Evolutionary conservation across 371 early-diverging fungal genomes (phyloP).

Genomic region (Mucor racemosus): DNA sequence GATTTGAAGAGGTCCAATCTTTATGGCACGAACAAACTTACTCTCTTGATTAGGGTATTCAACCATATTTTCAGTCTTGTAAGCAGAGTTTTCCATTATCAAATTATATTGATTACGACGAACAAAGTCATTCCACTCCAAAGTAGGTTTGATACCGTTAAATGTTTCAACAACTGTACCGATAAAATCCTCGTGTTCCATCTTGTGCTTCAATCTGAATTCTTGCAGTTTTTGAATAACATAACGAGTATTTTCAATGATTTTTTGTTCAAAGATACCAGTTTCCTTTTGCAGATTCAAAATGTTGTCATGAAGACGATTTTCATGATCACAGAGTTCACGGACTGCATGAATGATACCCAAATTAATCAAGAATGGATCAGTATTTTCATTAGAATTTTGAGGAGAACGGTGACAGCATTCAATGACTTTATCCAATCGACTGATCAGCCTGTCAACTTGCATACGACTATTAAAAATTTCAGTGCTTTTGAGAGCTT

Average conservation of each 20-base stretch:
- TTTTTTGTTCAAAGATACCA: constrained; percentile 43
- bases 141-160: constrained; percentile 28
- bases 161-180: constrained; percentile 33
- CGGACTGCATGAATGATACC: constrained; percentile 38
- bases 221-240: constrained; percentile 37
- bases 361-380: constrained; percentile 47
- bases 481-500: constrained; percentile 28
- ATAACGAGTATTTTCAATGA: constrained; percentile 39
- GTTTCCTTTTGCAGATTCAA: constrained; percentile 48
- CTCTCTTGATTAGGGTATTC: constrained; percentile 49
- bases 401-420: constrained; percentile 30
- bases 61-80: constrained; percentile 43
- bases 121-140: constrained; percentile 54
- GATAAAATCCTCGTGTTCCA: constrained; percentile 34
- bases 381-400: constrained; percentile 29
- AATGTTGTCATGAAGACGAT: constrained; percentile 46
- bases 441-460: constrained; percentile 30
- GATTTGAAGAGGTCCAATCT: constrained; percentile 44
- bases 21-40: constrained; percentile 39
- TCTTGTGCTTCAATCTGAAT: constrained; percentile 36
- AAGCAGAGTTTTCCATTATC: constrained; percentile 44
- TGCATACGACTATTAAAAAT: constrained; percentile 43
- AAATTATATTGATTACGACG: constrained; percentile 40
- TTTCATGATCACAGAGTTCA: constrained; percentile 45
- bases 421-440: constrained; percentile 37